A percentile compares a stretch with the other conserved stretches of the same genome.
Conservation (phyloP, 2,329 filamentous ascomycete species). For the Colletotrichum shisoi region DNA sequence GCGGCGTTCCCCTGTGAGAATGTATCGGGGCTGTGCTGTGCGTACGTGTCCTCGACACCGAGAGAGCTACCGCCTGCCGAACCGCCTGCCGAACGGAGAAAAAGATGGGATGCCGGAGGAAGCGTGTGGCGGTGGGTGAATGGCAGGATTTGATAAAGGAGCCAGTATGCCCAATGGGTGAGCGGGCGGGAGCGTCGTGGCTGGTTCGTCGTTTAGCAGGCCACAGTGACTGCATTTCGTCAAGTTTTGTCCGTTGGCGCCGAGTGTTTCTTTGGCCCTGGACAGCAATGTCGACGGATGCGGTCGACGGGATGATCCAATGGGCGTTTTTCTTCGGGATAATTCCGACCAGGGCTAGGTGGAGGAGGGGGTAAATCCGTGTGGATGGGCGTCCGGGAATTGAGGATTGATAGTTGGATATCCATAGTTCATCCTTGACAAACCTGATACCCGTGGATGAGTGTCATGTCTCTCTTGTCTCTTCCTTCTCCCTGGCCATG, state of each 20-base stretch:
- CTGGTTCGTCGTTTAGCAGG: conserved; percentile 1
- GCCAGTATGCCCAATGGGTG: background rate
- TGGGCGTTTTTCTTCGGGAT: background rate
- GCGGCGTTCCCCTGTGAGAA: conserved; percentile 9
- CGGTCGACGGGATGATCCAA: conserved; percentile 12
- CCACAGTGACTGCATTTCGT: conserved; percentile 2
- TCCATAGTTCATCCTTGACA: too few species aligned
- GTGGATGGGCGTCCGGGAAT: too few species aligned
- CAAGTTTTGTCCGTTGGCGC: background rate
- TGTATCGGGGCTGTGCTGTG: background rate
- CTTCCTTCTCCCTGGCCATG: too few species aligned
- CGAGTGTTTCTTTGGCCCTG: conserved; percentile 6
- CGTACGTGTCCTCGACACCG: background rate
- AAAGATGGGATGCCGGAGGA: background rate
- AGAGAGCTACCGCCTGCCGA: background rate
- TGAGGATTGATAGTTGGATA: too few species aligned
- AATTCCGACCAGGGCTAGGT: background rate
- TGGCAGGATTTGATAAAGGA: background rate
- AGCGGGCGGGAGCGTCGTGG: background rate
- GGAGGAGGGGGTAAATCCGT: too few species aligned
- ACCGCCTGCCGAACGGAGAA: background rate
- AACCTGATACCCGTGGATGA: too few species aligned
- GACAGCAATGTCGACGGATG: conserved; percentile 26
- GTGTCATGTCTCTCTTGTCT: background rate
- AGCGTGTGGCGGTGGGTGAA: background rate